phyloP scores from a whole-genome alignment of 805 yeast species.

The Schizosaccharomyces cryophilus region DNA sequence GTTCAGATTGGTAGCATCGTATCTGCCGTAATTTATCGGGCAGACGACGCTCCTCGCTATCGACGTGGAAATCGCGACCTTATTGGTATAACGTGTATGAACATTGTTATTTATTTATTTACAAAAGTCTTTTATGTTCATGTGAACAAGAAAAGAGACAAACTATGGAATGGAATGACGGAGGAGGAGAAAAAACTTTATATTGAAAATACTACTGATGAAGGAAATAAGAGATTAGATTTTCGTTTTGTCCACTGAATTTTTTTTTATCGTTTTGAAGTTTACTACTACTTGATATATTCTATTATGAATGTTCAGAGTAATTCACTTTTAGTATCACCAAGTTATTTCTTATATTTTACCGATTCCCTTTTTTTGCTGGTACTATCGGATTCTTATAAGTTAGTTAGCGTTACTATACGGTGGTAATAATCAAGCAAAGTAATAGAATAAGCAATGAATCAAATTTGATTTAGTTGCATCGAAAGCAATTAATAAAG shows the following conservation, averaged over 20 bases:
- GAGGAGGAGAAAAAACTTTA: conserved; percentile 26
- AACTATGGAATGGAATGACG: conserved; percentile 27
- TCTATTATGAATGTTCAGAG: too few species aligned
- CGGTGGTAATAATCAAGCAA: too few species aligned
- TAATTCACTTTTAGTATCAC: too few species aligned
- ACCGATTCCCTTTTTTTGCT: too few species aligned
- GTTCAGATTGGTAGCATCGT: conserved; percentile 34
- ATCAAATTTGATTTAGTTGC: too few species aligned
- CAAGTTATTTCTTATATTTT: too few species aligned
- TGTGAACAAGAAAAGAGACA: conserved; percentile 17
- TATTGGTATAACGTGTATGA: conserved; percentile 9
- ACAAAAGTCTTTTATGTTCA: conserved; percentile 15
- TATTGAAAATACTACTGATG: conserved; percentile 21
- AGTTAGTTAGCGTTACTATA: too few species aligned
- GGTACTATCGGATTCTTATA: too few species aligned
- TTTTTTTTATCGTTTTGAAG: too few species aligned
- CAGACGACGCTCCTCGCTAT: conserved; percentile 35
- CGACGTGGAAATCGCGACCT: conserved; percentile 26
- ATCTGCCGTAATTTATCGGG: conserved; percentile 31
- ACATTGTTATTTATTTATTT: conserved; percentile 11
- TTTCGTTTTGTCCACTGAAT: conserved; percentile 16
- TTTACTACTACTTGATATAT: too few species aligned
- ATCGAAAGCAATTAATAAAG: too few species aligned
- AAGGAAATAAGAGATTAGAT: conserved; percentile 36
- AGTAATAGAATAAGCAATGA: too few species aligned